A percentile compares a stretch with the other conserved stretches of the same genome.
phyloP scores from a whole-genome alignment of 768 basidiomycete species.

The Pleurotus citrinopileatus region DNA sequence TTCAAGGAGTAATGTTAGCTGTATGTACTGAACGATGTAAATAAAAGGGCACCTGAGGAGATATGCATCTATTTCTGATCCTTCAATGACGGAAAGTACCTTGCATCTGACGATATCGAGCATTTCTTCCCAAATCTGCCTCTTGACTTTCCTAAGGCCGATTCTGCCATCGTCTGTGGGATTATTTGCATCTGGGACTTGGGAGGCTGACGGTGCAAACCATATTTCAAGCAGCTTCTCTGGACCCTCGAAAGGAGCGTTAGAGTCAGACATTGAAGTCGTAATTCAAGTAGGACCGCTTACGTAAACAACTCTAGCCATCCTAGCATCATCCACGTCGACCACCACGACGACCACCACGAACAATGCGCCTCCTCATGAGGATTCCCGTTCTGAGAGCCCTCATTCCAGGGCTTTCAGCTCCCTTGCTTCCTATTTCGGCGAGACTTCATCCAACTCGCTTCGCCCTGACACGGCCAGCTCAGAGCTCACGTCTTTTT shows the following conservation, averaged over 20 bases:
- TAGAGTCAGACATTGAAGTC: neutral
- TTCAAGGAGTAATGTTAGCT: slow-evolving; percentile 12
- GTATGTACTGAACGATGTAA: slow-evolving; percentile 10
- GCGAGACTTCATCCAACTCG: slow-evolving; percentile 27
- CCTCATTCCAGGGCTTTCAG: slow-evolving; percentile 39
- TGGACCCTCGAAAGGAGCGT: slow-evolving; percentile 82
- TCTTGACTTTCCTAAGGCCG: slow-evolving; percentile 77
- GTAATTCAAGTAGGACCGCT: too few relatives aligned
- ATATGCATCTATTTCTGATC: slow-evolving; percentile 92
- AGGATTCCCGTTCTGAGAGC: slow-evolving; percentile 46
- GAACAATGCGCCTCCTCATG: slow-evolving; percentile 29
- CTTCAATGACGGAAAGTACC: slow-evolving; percentile 86
- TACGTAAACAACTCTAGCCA: too few relatives aligned
- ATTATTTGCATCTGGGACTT: slow-evolving; percentile 45
- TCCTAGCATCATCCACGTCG: neutral
- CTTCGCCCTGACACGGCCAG: slow-evolving; percentile 23
- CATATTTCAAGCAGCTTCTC: slow-evolving; percentile 97
- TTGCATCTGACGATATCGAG: slow-evolving; percentile 96
- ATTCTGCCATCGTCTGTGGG: slow-evolving; percentile 38
- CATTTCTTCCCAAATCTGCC: slow-evolving; percentile 93
- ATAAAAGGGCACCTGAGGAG: slow-evolving; percentile 73
- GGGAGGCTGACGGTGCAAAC: slow-evolving; percentile 80
- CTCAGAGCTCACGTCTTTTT: slow-evolving; percentile 42
- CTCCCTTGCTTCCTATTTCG: slow-evolving; percentile 48
- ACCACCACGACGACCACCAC: neutral